phyloP scores from a whole-genome alignment of 176 grass and related monocot species.

The Avena insularis region DNA sequence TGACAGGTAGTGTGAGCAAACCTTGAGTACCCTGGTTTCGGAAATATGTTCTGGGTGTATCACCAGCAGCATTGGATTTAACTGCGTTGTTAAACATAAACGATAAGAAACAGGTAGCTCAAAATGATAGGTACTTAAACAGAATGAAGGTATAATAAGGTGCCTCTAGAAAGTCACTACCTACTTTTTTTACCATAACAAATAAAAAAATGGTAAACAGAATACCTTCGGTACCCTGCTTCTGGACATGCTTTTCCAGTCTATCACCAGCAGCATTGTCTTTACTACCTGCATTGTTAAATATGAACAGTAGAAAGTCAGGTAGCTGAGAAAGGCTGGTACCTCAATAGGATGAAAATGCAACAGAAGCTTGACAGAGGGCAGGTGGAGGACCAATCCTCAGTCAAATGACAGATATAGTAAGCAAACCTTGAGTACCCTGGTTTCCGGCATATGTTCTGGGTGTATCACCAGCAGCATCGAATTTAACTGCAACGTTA shows the following conservation, averaged over 20 bases:
- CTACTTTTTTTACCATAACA: not conserved
- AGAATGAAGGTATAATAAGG: not conserved
- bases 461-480: constrained; percentile 3
- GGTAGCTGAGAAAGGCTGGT: not conserved
- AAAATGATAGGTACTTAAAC: not conserved
- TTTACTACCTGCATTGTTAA: constrained; percentile 18
- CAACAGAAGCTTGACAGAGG: not conserved
- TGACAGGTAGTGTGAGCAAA: not conserved
- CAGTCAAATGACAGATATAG: not conserved
- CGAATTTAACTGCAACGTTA: constrained; percentile 29
- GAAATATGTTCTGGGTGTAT: not conserved
- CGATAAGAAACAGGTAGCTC: constrained; percentile 10
- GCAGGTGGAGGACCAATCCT: not conserved
- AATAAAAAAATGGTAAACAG: not conserved
- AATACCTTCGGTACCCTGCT: constrained; percentile 36
- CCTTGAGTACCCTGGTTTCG: constrained; percentile 14
- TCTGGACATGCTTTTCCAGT: not conserved
- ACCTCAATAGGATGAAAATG: constrained; percentile 1
- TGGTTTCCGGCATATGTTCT: constrained; percentile 23
- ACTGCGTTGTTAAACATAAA: constrained; percentile 26
- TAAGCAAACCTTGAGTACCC: not conserved
- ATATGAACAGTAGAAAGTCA: constrained; percentile 20
- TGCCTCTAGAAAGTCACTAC: not conserved
- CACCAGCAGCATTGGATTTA: constrained; percentile 28
- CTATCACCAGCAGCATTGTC: constrained; percentile 1